Percentiles rank a stretch among this genome's conserved stretches.
Conservation (phyloP, 345 rosid species). For the Eucalyptus brandiana region DNA sequence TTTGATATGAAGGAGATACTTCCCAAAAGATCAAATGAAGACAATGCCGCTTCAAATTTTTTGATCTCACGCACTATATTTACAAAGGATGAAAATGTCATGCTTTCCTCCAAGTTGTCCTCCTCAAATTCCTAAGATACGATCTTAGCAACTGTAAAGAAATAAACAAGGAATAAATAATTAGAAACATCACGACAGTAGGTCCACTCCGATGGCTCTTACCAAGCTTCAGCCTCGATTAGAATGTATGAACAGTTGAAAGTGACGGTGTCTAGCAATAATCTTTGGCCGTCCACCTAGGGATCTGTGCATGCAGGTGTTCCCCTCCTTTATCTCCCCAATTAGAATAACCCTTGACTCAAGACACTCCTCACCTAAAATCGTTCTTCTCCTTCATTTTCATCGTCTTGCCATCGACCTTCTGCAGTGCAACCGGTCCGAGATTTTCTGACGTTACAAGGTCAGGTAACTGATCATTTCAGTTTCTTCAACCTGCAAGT, state of each 20-base stretch:
- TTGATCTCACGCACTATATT: not conserved
- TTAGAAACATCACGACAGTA: not conserved
- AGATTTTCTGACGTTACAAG: not conserved
- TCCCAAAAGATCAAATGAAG: not conserved
- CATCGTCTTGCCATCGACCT: not conserved
- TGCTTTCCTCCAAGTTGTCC: conserved; percentile 48
- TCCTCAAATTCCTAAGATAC: conserved; percentile 73
- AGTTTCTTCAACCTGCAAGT: not conserved
- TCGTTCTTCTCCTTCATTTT: not conserved
- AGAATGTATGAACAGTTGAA: not conserved
- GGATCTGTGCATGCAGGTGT: not conserved
- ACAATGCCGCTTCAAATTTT: not conserved
- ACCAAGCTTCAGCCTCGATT: not conserved
- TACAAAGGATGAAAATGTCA: not conserved
- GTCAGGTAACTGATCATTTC: not conserved
- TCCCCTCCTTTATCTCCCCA: not conserved
- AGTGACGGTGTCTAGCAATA: not conserved
- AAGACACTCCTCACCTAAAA: not conserved
- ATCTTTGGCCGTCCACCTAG: not conserved
- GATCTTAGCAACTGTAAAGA: conserved; percentile 55
- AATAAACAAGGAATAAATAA: not conserved
- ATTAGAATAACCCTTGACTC: rapidly evolving
- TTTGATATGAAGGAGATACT: not conserved
- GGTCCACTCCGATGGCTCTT: not conserved
- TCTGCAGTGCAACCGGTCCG: not conserved